Evolutionary conservation across 176 grass and related monocot species (phyloP), one percentile per base, ranked within the genome.

Genomic region (Panicum miliaceum): DNA sequence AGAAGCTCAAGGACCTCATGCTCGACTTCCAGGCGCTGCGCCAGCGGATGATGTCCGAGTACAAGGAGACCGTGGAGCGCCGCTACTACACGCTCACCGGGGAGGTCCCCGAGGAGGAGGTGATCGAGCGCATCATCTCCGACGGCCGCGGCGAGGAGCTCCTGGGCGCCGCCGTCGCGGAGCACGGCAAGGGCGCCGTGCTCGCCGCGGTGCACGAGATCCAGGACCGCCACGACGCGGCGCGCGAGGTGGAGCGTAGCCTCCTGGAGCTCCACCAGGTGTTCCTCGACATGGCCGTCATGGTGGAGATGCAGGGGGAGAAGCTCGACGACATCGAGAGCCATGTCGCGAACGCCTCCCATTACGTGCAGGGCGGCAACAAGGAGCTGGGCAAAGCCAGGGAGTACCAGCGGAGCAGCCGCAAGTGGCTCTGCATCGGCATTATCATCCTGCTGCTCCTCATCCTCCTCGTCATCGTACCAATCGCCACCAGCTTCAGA

Each of bases 1-100:
- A 90, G 91, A 92, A 90, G 84, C 85, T 98, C 83, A 91, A 86
- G 62, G 96, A 94, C 61, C 75, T 98, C 76, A 98, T 98, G 96
- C 87, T 96, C 89, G 93, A 98, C 65, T 96, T 98, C 88, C 96
- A 98, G 91, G 85, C 85, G 81, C 87, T 98, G 35, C 86, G 96
- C 50, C 93, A 98, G 89, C 87, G 84, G 75, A 93, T 90, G 71
- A 93, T 98, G 93, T 45, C 91, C 64, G 91, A 98, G 89, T 92
- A 98, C 89, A 93, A 93, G 80, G 96, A 98, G 72, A 88, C 87
- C 7, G 89, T 95, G 25, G 96, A 95, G 89, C 91, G 96, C 45
- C 87, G 96, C 41, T 94, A 95, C 87, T 93, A 91, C 86, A 90
- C 94, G 13, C 81, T 97, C 70, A 97, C 94, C 11, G 91, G 94